Evolutionary conservation across 164 flowering plant species (phyloP), one percentile per base, ranked within the genome.

Genomic region (Nymphaea thermarum): DNA sequence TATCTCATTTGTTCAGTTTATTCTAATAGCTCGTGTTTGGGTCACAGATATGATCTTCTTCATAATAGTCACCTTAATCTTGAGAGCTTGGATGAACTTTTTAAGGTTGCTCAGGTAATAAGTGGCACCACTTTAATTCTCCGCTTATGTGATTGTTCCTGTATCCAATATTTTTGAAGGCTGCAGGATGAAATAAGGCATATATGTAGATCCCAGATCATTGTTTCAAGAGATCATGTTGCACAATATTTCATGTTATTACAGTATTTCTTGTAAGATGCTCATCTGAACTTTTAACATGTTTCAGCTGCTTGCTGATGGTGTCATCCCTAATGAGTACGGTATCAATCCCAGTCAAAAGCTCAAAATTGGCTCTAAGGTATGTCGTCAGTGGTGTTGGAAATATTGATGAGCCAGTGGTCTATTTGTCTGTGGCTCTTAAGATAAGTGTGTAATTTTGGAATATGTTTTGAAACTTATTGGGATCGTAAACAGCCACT

Each of bases 281-380:
- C 36, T 25, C 36, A 25, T 25, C 36, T 25, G 36, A 45, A 45
- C 53, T 10, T 45, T 45, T 45, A 45, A 1, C 11, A 66, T 73
- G 41, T 77, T 81, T 73, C 82, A 95, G 99, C 74, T 85, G 77
- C 96, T 95, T 78, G 99, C 99, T 53, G 99, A 95, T 80, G 96
- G 98, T 68, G 99, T 95, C 42, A 95, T 95, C 71, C 99, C 99
- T 51, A 95, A 92, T 72, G 99, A 95, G 79, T 95, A 95, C 77
- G 99, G 99, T 57, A 88, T 95, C 44, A 90, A 95, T 80, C 94
- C 99, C 64, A 79, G 74, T 73, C 99, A 95, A 66, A 95, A 87
- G 74, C 81, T 95, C 53, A 90, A 88, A 79, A 90, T 92, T 77
- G 99, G 99, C 41, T 95, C 99, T 67, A 92, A 95, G 98, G 99